Evolutionary conservation across 2,329 filamentous ascomycete genomes (phyloP).

Genomic region (Exophiala bonariae): DNA sequence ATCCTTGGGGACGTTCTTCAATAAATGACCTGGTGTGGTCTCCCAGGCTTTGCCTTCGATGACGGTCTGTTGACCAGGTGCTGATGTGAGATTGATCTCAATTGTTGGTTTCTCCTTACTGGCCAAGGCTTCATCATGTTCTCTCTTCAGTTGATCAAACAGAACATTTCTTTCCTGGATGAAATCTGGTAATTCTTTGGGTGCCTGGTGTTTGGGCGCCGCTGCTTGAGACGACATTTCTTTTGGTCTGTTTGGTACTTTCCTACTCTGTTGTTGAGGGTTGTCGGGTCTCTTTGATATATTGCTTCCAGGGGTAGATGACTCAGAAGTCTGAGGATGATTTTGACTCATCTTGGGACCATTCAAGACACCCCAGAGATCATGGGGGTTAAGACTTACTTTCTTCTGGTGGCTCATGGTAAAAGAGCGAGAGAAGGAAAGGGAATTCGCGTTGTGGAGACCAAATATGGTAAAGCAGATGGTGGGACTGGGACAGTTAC

Average conservation of each 20-base stretch:
- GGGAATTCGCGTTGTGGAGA: slow-evolving; percentile 12
- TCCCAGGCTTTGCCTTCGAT: slow-evolving; percentile 77
- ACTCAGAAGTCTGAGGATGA: slow-evolving; percentile 21
- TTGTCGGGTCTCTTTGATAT: slow-evolving; percentile 29
- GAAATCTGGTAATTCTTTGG: slow-evolving; percentile 64
- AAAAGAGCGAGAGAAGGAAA: slow-evolving; percentile 12
- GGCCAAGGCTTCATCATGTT: slow-evolving; percentile 74
- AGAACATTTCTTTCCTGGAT: slow-evolving; percentile 80
- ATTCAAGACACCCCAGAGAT: slow-evolving; percentile 28
- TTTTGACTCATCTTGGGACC: slow-evolving; percentile 23
- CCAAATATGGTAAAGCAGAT: slow-evolving; percentile 7
- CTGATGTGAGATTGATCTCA: slow-evolving; percentile 49
- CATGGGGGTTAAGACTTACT: slow-evolving; percentile 26
- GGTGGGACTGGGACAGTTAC: too few relatives aligned
- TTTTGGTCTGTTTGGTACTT: slow-evolving; percentile 25
- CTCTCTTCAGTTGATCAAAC: slow-evolving; percentile 85
- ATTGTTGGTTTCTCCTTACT: slow-evolving; percentile 48
- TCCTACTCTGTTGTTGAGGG: slow-evolving; percentile 34
- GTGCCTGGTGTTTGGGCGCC: slow-evolving; percentile 31
- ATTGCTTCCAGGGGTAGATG: slow-evolving; percentile 25
- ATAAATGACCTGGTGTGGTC: slow-evolving; percentile 79
- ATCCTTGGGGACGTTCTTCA: slow-evolving; percentile 81
- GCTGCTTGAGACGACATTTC: slow-evolving; percentile 30
- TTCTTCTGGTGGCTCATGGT: slow-evolving; percentile 28
- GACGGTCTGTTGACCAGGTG: slow-evolving; percentile 39